These are phyloP conservation scores for Plantago elongata DNA, from an alignment of 257 asterid species.

Conservation along the genomic window DNA sequence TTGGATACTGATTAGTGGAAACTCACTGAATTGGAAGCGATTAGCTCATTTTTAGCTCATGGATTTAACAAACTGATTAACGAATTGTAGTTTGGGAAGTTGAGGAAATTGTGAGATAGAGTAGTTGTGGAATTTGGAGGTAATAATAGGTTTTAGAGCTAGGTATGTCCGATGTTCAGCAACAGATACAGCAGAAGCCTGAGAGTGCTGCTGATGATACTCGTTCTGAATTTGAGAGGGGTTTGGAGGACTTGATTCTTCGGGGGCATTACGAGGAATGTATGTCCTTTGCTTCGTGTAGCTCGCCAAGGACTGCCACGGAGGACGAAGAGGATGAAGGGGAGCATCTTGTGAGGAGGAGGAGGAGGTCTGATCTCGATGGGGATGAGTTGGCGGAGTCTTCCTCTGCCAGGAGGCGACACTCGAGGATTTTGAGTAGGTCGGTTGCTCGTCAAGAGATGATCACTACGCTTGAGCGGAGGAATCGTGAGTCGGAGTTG, in stretches of 20 bases:
- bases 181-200: constrained; percentile 81
- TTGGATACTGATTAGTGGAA: constrained; percentile 21
- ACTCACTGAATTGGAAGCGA: constrained; percentile 31
- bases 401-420: constrained; percentile 84
- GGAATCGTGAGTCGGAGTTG: constrained; percentile 81
- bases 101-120: constrained; percentile 23
- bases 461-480: constrained; percentile 85
- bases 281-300: constrained; percentile 88
- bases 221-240: constrained; percentile 77
- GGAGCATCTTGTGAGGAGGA: constrained; percentile 77
- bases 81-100: constrained; percentile 14
- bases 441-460: constrained; percentile 92
- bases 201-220: constrained; percentile 64
- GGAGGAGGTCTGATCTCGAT: constrained; percentile 93
- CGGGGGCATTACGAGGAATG: constrained; percentile 85
- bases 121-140: constrained; percentile 15
- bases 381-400: constrained; percentile 96
- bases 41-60: background rate
- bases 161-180: constrained; percentile 68
- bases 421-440: constrained; percentile 72
- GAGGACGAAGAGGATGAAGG: constrained; percentile 85
- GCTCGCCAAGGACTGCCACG: constrained; percentile 58
- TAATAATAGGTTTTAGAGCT: constrained; percentile 33
- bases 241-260: constrained; percentile 77
- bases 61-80: constrained; percentile 19